Base-by-base conservation (phyloP, 306 rosid genomes). In the Hippophae tibetana region DNA sequence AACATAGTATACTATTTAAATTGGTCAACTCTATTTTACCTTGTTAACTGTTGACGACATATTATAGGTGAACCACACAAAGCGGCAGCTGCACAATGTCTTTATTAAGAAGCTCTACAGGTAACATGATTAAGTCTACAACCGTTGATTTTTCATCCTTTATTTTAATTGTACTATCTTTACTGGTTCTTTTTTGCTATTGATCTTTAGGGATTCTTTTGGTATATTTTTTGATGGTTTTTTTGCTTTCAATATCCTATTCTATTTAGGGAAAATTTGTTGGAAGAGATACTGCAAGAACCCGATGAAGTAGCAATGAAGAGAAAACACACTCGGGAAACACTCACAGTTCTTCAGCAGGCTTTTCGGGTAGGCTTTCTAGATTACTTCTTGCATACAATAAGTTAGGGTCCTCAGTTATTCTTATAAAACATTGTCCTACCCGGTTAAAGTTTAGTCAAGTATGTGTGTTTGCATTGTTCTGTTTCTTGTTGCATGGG, bases 251-350 rank as follows among this genome's bases (percentile, higher is more conserved):
- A 31, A 31, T 31, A 31, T 31, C 3, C 68, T 27, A 43, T 63
- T 56, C 57, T 51, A 66, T 77, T 60, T 81, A 92, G 99, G 69
- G 99, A 92, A 62, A 82, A 88, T 77, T 72, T 92, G 59, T 80
- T 86, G 69, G 99, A 92, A 78, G 97, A 88, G 80, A 85, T 92
- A 96, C 74, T 92, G 80, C 93, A 84, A 77, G 99, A 92, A 63
- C 99, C 96, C 13, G 90, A 92, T 58, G 99, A 88, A 69, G 56
- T 92, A 57, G 86, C 96, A 62, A 51, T 46, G 67, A 92, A 86
- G 78, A 92, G 99, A 77, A 88, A 86, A 71, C 95, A 81, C 66
- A 80, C 90, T 56, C 74, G 94, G 55, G 99, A 92, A 61, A 83
- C 83, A 51, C 99, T 88, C 48, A 81, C 85, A 49, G 86, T 89